Percentiles rank a stretch among this genome's conserved stretches.
Evolutionary conservation across 805 yeast genomes (phyloP).

Genomic region (Metschnikowia lochheadii): DNA sequence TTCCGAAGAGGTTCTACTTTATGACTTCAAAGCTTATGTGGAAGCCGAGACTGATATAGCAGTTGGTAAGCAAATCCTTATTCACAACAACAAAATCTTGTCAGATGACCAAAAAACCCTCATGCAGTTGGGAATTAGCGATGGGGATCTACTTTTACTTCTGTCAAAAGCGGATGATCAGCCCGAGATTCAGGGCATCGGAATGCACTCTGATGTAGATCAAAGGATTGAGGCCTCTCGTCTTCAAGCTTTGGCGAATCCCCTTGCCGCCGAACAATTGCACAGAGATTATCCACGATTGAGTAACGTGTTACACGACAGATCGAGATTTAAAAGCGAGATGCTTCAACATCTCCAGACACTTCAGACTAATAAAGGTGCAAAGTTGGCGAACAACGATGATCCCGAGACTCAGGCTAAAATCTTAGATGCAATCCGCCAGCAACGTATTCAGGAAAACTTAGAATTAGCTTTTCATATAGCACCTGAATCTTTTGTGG

Average conservation of each 20-base stretch:
- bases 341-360: slow-evolving; percentile 25
- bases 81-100: slow-evolving; percentile 44
- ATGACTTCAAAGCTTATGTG: slow-evolving; percentile 68
- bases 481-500: slow-evolving; percentile 84
- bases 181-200: background rate
- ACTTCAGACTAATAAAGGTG: slow-evolving; percentile 23
- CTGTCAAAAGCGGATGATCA: slow-evolving; percentile 12
- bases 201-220: background rate
- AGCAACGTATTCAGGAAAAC: slow-evolving; percentile 75
- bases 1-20: slow-evolving; percentile 56
- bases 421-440: slow-evolving; percentile 63
- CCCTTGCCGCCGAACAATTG: slow-evolving; percentile 35
- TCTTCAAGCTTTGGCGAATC: slow-evolving; percentile 44
- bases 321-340: slow-evolving; percentile 42
- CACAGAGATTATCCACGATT: slow-evolving; percentile 44
- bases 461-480: slow-evolving; percentile 75
- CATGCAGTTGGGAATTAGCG: slow-evolving; percentile 43
- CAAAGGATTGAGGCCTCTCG: slow-evolving; percentile 41
- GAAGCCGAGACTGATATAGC: slow-evolving; percentile 63
- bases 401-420: slow-evolving; percentile 63
- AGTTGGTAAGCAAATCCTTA: slow-evolving; percentile 44
- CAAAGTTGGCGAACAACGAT: slow-evolving; percentile 27
- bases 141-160: slow-evolving; percentile 56
- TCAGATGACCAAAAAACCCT: slow-evolving; percentile 36
- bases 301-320: slow-evolving; percentile 43